phyloP scores from a whole-genome alignment of 2,329 filamentous ascomycete species.

The Zasmidium citrigriseum region DNA sequence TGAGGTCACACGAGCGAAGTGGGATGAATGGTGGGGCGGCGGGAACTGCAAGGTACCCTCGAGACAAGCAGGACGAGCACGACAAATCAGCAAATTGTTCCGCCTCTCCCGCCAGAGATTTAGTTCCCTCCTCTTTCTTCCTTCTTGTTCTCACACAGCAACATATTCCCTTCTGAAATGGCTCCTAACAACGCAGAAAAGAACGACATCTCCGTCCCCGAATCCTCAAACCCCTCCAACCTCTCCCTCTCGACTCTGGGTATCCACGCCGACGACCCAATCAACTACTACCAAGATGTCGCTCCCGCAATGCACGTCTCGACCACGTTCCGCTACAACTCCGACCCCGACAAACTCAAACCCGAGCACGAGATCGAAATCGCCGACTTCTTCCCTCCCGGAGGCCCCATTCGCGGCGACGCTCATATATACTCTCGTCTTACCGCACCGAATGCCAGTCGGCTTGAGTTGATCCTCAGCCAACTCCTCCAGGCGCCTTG shows the following conservation, averaged over 20 bases:
- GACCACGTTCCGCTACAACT: conserved; percentile 83
- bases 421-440: conserved; percentile 83
- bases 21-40: not conserved
- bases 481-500: conserved; percentile 69
- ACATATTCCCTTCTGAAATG: not conserved
- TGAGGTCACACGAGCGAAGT: not conserved
- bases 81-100: not conserved
- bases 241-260: conserved; percentile 34
- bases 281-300: conserved; percentile 61
- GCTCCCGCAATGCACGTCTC: conserved; percentile 88
- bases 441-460: conserved; percentile 74
- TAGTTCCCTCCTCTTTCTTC: not conserved
- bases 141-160: not conserved
- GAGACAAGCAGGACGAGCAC: not conserved
- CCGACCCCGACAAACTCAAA: conserved; percentile 66
- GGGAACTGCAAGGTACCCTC: not conserved
- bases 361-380: conserved; percentile 29
- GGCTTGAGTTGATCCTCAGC: conserved; percentile 80
- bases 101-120: not conserved
- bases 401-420: conserved; percentile 51
- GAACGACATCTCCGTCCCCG: conserved; percentile 1
- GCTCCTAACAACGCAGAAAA: not conserved
- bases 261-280: conserved; percentile 38
- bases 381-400: conserved; percentile 28
- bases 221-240: conserved; percentile 6